Conservation (phyloP, 2,329 filamentous ascomycete genomes). For the Phaeoacremonium minimum region DNA sequence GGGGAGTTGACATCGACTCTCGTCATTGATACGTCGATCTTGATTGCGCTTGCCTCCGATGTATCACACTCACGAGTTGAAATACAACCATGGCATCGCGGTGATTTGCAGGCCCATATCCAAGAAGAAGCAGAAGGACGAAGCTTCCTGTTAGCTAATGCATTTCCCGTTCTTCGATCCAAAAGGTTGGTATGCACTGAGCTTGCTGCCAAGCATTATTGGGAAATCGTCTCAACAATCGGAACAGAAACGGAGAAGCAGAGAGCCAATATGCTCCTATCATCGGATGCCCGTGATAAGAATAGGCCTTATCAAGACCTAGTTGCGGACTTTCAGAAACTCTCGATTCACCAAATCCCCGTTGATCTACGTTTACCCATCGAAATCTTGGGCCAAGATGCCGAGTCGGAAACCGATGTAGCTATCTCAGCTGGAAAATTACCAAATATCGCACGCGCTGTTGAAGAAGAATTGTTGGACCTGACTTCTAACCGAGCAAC, state of each 20-base stretch:
- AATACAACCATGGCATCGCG: constrained; percentile 39
- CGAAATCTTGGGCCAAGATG: constrained; percentile 1
- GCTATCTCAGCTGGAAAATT: constrained; percentile 4
- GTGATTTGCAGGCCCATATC: constrained; percentile 60
- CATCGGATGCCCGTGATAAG: neutral
- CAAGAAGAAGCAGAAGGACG: constrained; percentile 59
- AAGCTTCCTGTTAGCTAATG: constrained; percentile 42
- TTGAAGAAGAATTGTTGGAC: constrained; percentile 4
- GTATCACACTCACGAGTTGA: constrained; percentile 53
- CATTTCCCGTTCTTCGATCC: constrained; percentile 57
- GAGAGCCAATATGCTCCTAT: constrained; percentile 56
- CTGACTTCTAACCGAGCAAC: constrained; percentile 6
- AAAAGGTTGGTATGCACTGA: constrained; percentile 61
- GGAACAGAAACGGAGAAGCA: constrained; percentile 56
- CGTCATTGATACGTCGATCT: constrained; percentile 65
- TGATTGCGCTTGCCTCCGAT: constrained; percentile 70
- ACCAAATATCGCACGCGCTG: constrained; percentile 4
- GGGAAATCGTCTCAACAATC: constrained; percentile 61
- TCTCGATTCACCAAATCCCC: constrained; percentile 5
- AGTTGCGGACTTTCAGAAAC: constrained; percentile 3
- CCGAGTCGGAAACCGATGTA: neutral
- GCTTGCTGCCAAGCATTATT: constrained; percentile 62
- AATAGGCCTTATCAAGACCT: neutral
- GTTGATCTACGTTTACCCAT: constrained; percentile 7
- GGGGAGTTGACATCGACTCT: constrained; percentile 27